phyloP scores from a whole-genome alignment of 768 basidiomycete species.

The Rhizopogon roseolus region DNA sequence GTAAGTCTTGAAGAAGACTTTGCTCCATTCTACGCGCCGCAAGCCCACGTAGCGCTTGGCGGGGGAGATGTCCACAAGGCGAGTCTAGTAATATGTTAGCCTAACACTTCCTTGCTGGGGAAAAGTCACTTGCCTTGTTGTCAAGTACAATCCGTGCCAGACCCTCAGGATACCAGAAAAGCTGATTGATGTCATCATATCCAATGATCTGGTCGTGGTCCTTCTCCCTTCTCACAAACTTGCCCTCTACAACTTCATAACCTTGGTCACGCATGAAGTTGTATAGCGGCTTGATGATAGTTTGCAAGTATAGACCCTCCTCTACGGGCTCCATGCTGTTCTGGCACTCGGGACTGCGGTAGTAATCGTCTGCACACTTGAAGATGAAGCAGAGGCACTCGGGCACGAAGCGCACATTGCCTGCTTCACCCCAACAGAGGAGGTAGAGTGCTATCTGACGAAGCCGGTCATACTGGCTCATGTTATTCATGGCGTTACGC shows the following conservation, averaged over 20 bases:
- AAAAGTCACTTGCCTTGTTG: conserved; percentile 61
- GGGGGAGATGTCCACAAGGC: conserved; percentile 87
- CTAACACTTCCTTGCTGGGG: neutral
- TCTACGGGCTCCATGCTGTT: conserved; percentile 89
- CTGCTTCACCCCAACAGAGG: conserved; percentile 97
- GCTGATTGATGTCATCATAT: conserved; percentile 99
- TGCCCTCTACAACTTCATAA: conserved; percentile 92
- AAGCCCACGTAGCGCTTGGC: conserved; percentile 93
- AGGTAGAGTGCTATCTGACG: conserved; percentile 95
- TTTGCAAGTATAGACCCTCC: conserved; percentile 89
- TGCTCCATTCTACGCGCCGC: conserved; percentile 88
- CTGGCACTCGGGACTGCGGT: conserved; percentile 97
- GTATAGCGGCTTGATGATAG: conserved; percentile 93
- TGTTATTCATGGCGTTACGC: conserved; percentile 98
- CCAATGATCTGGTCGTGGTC: conserved; percentile 96
- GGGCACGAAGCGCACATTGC: conserved; percentile 94
- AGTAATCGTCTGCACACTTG: conserved; percentile 99
- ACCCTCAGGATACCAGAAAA: conserved; percentile 99
- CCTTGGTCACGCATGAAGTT: conserved; percentile 96
- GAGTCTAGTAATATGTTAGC: conserved; percentile 49
- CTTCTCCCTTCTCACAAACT: conserved; percentile 89
- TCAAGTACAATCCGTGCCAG: conserved; percentile 85
- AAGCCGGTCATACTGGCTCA: conserved; percentile 97
- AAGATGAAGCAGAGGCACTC: conserved; percentile 99
- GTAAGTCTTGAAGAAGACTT: conserved; percentile 98